These are phyloP conservation scores for Suhomyces bolitotheri DNA, from an alignment of 1,139 yeast species.

Conservation along the genomic window DNA sequence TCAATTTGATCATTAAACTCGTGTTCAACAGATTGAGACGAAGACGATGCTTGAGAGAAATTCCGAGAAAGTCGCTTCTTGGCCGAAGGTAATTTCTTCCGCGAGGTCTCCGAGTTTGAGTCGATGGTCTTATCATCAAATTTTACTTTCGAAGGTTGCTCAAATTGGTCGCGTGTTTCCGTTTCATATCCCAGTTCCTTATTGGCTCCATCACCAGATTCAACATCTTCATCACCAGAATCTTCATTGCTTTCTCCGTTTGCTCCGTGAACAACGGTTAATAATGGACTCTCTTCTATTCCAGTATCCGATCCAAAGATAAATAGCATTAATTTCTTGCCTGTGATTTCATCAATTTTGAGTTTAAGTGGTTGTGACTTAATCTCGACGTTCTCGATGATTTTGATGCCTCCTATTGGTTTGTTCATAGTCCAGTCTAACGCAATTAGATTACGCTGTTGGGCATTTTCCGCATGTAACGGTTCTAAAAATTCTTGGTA, in stretches of 20 bases:
- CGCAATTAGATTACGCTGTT: constrained; percentile 34
- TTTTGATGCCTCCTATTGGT: constrained; percentile 68
- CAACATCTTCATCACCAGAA: constrained; percentile 9
- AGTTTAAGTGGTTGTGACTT: constrained; percentile 56
- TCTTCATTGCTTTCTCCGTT: constrained; percentile 16
- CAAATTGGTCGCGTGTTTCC: too few species aligned
- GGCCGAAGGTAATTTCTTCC: constrained; percentile 1
- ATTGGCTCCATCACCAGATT: neutral
- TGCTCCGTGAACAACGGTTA: constrained; percentile 16
- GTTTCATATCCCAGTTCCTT: neutral
- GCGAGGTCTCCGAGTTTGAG: constrained; percentile 2
- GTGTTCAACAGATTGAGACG: constrained; percentile 14
- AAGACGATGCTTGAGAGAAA: constrained; percentile 7
- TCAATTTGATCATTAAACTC: constrained; percentile 45
- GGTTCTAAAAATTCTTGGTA: constrained; percentile 44
- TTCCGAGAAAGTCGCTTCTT: constrained; percentile 6
- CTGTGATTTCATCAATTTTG: constrained; percentile 61
- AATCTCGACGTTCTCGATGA: constrained; percentile 55
- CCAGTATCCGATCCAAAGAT: constrained; percentile 50
- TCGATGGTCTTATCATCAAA: constrained; percentile 6
- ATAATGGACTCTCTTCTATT: constrained; percentile 32
- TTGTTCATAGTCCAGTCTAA: constrained; percentile 65
- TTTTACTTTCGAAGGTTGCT: constrained; percentile 6
- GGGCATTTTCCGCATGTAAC: constrained; percentile 17
- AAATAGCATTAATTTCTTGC: constrained; percentile 55